Base-by-base conservation (phyloP, 306 rosid genomes). In the Vigna trinervia region DNA sequence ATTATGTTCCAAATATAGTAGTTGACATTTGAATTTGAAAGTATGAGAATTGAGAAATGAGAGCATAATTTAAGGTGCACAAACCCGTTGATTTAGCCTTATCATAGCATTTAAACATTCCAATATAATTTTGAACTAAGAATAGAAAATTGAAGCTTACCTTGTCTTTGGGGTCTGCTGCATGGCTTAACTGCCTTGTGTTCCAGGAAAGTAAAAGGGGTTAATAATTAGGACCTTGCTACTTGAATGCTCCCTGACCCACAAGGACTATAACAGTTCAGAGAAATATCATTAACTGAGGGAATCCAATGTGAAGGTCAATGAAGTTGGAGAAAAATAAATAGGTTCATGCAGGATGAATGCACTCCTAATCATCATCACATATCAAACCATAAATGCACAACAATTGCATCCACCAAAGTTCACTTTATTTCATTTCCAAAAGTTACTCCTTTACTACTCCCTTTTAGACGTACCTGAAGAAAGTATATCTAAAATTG, bases 101-200 rank as follows among this genome's bases (percentile, higher is more conserved):
- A 23, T 61, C 30, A 41, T n/a, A 6, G 39, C 51, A 41, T 58
- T 52, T 78, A 60, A 46, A 47, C 12, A 47, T 46, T 7, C 12
- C 8, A 60, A 26, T 60, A 28, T 14, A 36, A 57, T 38, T 73
- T 73, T 56, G 79, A 75, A 61, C 61, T n/a, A 61, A 50, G 53
- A 80, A 30, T 62, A 76, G 84, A 69, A 30, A 60, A 58, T 80
- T 30, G 0, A 78, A 88, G 74, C 28, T 81, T 85, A 90, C 98
- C 93, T 92, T 85, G 91, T 79, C 85, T 95, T 92, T 47, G 96
- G 87, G 87, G 96, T 90, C 87, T 90, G 91, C 96, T 94, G 95
- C 97, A 94, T 90, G 50, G 54, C 65, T 84, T 81, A 59, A 53
- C 48, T 50, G 65, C 86, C 69, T 75, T 74, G 77, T 28, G 48